These are phyloP conservation scores for Penicillium thymicola DNA, from an alignment of 2,329 filamentous ascomycete genomes.

Conservation along the genomic window DNA sequence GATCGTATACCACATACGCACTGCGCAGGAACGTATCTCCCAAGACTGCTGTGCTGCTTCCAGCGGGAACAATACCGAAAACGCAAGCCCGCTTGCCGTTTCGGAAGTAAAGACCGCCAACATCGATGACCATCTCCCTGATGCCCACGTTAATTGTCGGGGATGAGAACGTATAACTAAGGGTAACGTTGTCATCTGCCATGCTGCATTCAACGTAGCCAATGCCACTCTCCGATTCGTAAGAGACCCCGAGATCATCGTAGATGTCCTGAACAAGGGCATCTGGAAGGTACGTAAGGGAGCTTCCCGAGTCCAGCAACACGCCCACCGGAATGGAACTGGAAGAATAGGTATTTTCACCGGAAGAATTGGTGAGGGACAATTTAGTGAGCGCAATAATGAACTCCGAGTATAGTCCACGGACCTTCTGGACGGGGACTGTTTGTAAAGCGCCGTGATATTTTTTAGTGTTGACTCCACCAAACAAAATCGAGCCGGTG, in stretches of 20 bases:
- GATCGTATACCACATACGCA: conserved; percentile 62
- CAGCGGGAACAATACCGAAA: conserved; percentile 52
- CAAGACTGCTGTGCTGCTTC: conserved; percentile 49
- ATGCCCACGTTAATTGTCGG: conserved; percentile 54
- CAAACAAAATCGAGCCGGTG: conserved; percentile 69
- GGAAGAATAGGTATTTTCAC: conserved; percentile 32
- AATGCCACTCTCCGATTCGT: conserved; percentile 51
- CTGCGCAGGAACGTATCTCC: conserved; percentile 63
- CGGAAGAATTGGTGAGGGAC: conserved; percentile 33
- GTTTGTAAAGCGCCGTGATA: conserved; percentile 63
- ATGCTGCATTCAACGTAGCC: conserved; percentile 55
- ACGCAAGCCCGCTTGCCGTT: conserved; percentile 40
- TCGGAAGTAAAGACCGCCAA: conserved; percentile 39
- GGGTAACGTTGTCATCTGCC: conserved; percentile 46
- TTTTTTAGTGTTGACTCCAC: conserved; percentile 67
- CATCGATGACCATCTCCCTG: conserved; percentile 55
- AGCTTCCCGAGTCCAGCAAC: conserved; percentile 42
- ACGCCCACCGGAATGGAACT: conserved; percentile 38
- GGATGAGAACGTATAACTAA: conserved; percentile 58
- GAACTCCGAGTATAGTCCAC: conserved; percentile 59
- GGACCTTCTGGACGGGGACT: conserved; percentile 60
- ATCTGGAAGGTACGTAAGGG: conserved; percentile 40
- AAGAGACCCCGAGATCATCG: conserved; percentile 57
- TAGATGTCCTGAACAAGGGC: conserved; percentile 49
- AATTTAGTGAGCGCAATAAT: conserved; percentile 66